These are phyloP conservation scores for Kodamaea plutei DNA, from an alignment of 1,139 yeast species.

Conservation along the genomic window DNA sequence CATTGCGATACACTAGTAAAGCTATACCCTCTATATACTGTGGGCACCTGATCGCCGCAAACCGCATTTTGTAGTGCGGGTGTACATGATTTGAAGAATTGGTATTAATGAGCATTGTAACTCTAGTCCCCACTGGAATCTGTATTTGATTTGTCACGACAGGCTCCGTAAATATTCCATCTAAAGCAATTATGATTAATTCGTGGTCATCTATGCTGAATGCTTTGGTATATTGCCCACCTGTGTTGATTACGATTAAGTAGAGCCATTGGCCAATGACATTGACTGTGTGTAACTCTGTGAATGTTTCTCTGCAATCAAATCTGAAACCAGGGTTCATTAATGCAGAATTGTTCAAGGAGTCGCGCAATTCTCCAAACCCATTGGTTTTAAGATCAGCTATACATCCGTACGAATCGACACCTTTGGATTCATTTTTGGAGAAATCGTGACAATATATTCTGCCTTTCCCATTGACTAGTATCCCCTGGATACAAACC, in stretches of 20 bases:
- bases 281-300: slow-evolving; percentile 17
- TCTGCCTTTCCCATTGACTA: slow-evolving; percentile 34
- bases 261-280: slow-evolving; percentile 21
- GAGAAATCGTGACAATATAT: slow-evolving; percentile 21
- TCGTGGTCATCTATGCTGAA: slow-evolving; percentile 34
- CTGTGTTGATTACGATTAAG: slow-evolving; percentile 28
- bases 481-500: slow-evolving; percentile 27
- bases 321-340: slow-evolving; percentile 25
- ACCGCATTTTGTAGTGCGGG: slow-evolving; percentile 17
- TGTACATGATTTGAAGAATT: slow-evolving; percentile 11
- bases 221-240: slow-evolving; percentile 30
- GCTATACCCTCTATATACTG: slow-evolving; percentile 30
- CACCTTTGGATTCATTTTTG: slow-evolving; percentile 10
- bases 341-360: slow-evolving; percentile 15
- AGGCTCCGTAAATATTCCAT: slow-evolving; percentile 28
- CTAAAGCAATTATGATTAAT: slow-evolving; percentile 28
- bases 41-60: slow-evolving; percentile 27
- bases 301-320: slow-evolving; percentile 16
- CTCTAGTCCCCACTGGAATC: slow-evolving; percentile 28
- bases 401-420: slow-evolving; percentile 24
- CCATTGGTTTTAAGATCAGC: slow-evolving; percentile 16
- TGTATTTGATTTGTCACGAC: slow-evolving; percentile 18
- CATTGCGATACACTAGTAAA: too few relatives aligned
- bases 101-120: slow-evolving; percentile 26
- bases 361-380: slow-evolving; percentile 13